Percentiles rank a stretch among this genome's conserved stretches.
Evolutionary conservation across 768 basidiomycete species (phyloP).

Genomic region (Pleurotus cornucopiae): DNA sequence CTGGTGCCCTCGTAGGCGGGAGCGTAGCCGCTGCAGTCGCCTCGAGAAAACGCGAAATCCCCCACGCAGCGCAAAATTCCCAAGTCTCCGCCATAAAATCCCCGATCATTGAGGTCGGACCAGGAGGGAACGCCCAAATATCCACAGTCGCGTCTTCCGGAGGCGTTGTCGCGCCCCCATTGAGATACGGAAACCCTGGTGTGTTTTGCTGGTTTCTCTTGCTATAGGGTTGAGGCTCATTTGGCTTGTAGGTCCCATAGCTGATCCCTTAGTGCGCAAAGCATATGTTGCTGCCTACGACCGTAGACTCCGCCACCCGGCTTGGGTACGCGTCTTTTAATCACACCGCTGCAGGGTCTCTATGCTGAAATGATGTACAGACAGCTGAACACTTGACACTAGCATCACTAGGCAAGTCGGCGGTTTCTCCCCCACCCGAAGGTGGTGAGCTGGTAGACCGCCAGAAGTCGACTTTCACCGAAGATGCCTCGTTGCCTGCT

Average conservation of each 20-base stretch:
- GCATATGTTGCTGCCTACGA: constrained; percentile 93
- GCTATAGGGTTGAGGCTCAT: not conserved
- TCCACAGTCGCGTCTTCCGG: constrained; percentile 26
- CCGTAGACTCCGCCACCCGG: constrained; percentile 81
- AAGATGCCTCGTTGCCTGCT: constrained; percentile 76
- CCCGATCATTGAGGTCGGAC: constrained; percentile 43
- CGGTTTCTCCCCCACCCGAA: constrained; percentile 18
- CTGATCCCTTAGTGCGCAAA: constrained; percentile 72
- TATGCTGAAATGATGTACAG: constrained; percentile 32
- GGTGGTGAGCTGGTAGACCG: constrained; percentile 58
- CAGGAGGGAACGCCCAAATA: constrained; percentile 38
- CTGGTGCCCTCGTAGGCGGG: constrained; percentile 79
- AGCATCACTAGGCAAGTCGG: constrained; percentile 59
- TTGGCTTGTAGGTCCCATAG: constrained; percentile 65
- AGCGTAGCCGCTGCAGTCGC: constrained; percentile 55
- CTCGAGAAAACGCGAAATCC: constrained; percentile 22
- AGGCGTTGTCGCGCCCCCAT: constrained; percentile 28
- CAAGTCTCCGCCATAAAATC: constrained; percentile 15
- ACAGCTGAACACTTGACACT: constrained; percentile 94
- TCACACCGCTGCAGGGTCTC: not conserved
- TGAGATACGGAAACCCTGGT: constrained; percentile 87
- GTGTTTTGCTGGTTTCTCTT: constrained; percentile 16
- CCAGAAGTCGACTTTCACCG: constrained; percentile 71
- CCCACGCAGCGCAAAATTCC: constrained; percentile 10
- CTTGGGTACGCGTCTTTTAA: constrained; percentile 64